phyloP scores from a whole-genome alignment of 2,329 filamentous ascomycete genomes.

The Fusarium xyrophilum region DNA sequence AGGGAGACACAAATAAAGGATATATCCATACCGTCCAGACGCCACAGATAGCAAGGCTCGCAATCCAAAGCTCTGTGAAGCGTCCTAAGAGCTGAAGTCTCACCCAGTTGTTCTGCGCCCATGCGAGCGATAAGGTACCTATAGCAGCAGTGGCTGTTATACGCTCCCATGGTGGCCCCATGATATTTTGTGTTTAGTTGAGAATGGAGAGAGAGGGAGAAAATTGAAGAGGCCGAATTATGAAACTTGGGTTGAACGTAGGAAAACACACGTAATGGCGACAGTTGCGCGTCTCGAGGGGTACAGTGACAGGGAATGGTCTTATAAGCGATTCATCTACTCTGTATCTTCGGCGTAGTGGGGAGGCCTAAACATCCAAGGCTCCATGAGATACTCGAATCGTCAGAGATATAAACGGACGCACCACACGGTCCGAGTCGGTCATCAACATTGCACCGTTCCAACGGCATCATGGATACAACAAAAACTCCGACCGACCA shows the following conservation, averaged over 20 bases:
- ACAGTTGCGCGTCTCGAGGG: constrained; percentile 29
- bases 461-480: constrained; percentile 30
- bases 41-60: constrained; percentile 47
- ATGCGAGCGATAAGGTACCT: constrained; percentile 32
- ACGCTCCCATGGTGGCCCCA: constrained; percentile 36
- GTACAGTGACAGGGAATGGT: constrained; percentile 28
- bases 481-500: constrained; percentile 23
- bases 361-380: constrained; percentile 9
- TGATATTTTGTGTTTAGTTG: constrained; percentile 5
- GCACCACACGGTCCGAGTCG: constrained; percentile 13
- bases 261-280: constrained; percentile 1
- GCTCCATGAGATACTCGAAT: constrained; percentile 12
- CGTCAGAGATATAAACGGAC: constrained; percentile 31
- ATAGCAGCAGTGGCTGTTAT: constrained; percentile 39
- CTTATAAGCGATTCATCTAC: constrained; percentile 38
- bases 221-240: not conserved
- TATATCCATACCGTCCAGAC: constrained; percentile 57
- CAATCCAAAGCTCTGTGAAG: constrained; percentile 48
- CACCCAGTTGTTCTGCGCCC: constrained; percentile 40
- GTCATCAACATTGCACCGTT: constrained; percentile 31
- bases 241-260: constrained; percentile 11
- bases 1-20: constrained; percentile 58
- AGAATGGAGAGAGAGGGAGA: not conserved
- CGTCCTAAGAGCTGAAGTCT: constrained; percentile 41
- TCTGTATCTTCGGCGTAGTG: constrained; percentile 26